Evolutionary conservation across 306 rosid species (phyloP).

Genomic region (Myrica gale): DNA sequence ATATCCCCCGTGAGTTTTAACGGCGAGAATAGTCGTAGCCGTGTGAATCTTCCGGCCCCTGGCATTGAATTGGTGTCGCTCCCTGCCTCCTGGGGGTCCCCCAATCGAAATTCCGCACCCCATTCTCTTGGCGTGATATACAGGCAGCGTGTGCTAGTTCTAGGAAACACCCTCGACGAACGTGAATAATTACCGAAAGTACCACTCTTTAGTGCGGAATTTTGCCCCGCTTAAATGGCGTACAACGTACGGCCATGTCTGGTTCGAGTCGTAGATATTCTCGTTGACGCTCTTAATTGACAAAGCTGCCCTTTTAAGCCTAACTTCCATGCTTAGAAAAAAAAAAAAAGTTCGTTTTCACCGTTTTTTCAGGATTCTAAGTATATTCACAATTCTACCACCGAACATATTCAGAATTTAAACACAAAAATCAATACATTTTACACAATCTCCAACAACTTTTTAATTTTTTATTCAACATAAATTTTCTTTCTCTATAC

Average conservation of each 20-base stretch:
- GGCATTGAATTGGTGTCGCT: constrained; percentile 1
- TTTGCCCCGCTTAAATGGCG: background rate
- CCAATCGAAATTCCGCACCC: constrained; percentile 12
- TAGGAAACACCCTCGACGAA: constrained; percentile 22
- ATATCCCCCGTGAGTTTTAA: constrained; percentile 21
- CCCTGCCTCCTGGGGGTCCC: constrained; percentile 9
- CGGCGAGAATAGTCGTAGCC: constrained; percentile 8
- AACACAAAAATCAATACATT: no score
- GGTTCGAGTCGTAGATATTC: background rate
- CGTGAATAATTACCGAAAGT: background rate
- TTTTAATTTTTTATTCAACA: no score
- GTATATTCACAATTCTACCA: no score
- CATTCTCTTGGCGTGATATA: constrained; percentile 5
- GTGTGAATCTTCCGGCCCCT: background rate
- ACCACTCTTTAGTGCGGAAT: background rate
- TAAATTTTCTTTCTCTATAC: no score
- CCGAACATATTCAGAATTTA: no score
- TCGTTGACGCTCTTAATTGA: background rate
- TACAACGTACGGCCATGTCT: background rate
- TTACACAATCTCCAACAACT: no score
- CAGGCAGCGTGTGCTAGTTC: constrained; percentile 14
- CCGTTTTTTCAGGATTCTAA: no score
- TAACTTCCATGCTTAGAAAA: no score
- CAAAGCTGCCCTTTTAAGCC: no score
- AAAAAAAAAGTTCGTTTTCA: no score